Percentiles rank a stretch among this genome's conserved stretches.
phyloP scores from a whole-genome alignment of 2,329 filamentous ascomycete genomes.

The Simplicillium aogashimaense region DNA sequence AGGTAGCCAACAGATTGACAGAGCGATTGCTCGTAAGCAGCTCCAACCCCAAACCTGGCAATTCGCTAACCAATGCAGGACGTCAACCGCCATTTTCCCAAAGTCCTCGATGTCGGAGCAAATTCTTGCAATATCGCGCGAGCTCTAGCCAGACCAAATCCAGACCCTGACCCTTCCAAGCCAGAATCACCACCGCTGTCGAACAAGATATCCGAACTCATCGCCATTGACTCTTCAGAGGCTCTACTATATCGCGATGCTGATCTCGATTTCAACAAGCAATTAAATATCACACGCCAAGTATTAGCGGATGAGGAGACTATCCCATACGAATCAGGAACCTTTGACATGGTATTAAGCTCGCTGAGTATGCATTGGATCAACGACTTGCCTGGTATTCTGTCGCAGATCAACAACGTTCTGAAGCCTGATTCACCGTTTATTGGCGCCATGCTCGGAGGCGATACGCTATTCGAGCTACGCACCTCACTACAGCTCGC shows the following conservation, averaged over 20 bases:
- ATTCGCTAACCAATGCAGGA: conserved; percentile 44
- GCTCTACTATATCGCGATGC: conserved; percentile 73
- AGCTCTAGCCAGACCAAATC: conserved; percentile 62
- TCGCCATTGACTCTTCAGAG: conserved; percentile 73
- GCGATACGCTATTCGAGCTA: conserved; percentile 87
- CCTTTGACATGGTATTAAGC: conserved; percentile 85
- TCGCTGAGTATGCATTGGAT: conserved; percentile 93
- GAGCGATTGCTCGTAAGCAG: conserved; percentile 66
- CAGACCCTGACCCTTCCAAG: conserved; percentile 46
- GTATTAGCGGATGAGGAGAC: conserved; percentile 67
- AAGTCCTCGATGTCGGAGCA: conserved; percentile 84
- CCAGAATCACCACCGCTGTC: conserved; percentile 57
- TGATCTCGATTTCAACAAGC: conserved; percentile 61
- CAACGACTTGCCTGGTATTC: conserved; percentile 82
- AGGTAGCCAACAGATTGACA: conserved; percentile 74
- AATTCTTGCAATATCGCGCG: conserved; percentile 92
- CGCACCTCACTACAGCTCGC: conserved; percentile 89
- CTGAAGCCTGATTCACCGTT: conserved; percentile 89
- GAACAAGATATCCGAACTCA: conserved; percentile 61
- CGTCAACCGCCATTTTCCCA: conserved; percentile 79
- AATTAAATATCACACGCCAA: conserved; percentile 62
- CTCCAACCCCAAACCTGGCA: neutral
- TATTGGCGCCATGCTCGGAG: conserved; percentile 91
- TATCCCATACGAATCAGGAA: conserved; percentile 63
- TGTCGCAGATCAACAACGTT: conserved; percentile 75